Evolutionary conservation across 345 rosid genomes (phyloP), one percentile per base, ranked within the genome.

Genomic region (Cardamine chenopodiifolia): DNA sequence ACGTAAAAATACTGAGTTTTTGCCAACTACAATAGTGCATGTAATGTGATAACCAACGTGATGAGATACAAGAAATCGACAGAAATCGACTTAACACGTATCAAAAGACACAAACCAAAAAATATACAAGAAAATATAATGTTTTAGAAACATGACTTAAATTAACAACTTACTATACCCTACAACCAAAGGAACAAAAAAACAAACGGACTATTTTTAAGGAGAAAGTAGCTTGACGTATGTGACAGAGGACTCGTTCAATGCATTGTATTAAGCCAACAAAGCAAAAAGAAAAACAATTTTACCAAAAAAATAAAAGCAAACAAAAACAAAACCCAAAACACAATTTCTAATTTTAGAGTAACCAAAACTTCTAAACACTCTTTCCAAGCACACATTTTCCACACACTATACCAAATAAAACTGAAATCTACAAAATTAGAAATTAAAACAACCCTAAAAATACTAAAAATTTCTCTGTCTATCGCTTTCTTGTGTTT

Each of bases 241-340:
- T 70, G 71, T 47, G 47, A 70, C 80, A 26, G 1, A 55, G 2
- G 80, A 77, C 80, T 70, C 80, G 80, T 77, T 77, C 80, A 70
- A 77, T 45, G 71, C 61, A 55, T 54, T 14, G 13, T 28, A 63
- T 26, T 57, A 65, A 73, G 62, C 62, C 23, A 58, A 58, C 53
- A 35, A n/a, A n/a, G n/a, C n/a, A 37, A 55, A 35, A 1, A 35
- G 19, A 35, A 7, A 54, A 1, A 49, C 29, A 4, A 25, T n/a
- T n/a, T n/a, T n/a, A n/a, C n/a, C n/a, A n/a, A n/a, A n/a, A n/a
- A n/a, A n/a, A n/a, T n/a, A n/a, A n/a, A n/a, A n/a, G n/a, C n/a
- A n/a, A n/a, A n/a, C n/a, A n/a, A n/a, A 25, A 53, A 31, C 69
- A 29, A 40, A 68, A 68, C 29, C 29, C 62, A 68, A 55, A 57